phyloP scores from a whole-genome alignment of 768 basidiomycete genomes.

The Candolleomyces efflorescens region DNA sequence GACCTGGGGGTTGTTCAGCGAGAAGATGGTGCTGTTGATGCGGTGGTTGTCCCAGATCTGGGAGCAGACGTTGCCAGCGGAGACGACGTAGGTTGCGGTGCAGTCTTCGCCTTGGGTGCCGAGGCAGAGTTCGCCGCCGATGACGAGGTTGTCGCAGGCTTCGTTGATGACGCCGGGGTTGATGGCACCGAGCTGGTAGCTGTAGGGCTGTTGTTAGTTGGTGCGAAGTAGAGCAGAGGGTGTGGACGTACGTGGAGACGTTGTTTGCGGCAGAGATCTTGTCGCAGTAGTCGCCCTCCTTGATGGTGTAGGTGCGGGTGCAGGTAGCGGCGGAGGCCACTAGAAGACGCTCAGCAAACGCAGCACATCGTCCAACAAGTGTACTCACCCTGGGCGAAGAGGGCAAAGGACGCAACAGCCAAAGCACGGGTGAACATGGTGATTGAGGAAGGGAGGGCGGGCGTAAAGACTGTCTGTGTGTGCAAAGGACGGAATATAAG shows the following conservation, averaged over 20 bases:
- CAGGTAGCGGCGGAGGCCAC: slow-evolving; percentile 39
- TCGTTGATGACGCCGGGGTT: slow-evolving; percentile 50
- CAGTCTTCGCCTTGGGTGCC: slow-evolving; percentile 61
- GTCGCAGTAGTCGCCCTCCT: slow-evolving; percentile 61
- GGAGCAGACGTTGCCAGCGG: slow-evolving; percentile 54
- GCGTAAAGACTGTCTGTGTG: neutral
- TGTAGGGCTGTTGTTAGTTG: slow-evolving; percentile 19
- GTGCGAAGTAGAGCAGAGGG: slow-evolving; percentile 2
- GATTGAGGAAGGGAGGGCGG: neutral
- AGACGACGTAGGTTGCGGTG: slow-evolving; percentile 52
- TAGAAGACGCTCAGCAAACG: slow-evolving; percentile 9
- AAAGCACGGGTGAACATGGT: slow-evolving; percentile 15
- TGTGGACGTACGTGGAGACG: slow-evolving; percentile 52
- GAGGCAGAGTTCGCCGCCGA: slow-evolving; percentile 55
- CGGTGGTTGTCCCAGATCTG: slow-evolving; percentile 32
- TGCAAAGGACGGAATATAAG: slow-evolving; percentile 5
- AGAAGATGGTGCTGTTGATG: slow-evolving; percentile 52
- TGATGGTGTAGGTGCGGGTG: slow-evolving; percentile 57
- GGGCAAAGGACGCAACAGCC: slow-evolving; percentile 38
- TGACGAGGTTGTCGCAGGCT: slow-evolving; percentile 54
- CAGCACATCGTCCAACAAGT: too few relatives aligned
- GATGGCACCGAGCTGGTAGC: slow-evolving; percentile 69
- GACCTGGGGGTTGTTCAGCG: slow-evolving; percentile 74
- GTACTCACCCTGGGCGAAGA: slow-evolving; percentile 41
- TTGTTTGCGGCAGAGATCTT: slow-evolving; percentile 56